Conservation (phyloP, 2,329 filamentous ascomycete genomes). For the Rasamsonia emersonii region DNA sequence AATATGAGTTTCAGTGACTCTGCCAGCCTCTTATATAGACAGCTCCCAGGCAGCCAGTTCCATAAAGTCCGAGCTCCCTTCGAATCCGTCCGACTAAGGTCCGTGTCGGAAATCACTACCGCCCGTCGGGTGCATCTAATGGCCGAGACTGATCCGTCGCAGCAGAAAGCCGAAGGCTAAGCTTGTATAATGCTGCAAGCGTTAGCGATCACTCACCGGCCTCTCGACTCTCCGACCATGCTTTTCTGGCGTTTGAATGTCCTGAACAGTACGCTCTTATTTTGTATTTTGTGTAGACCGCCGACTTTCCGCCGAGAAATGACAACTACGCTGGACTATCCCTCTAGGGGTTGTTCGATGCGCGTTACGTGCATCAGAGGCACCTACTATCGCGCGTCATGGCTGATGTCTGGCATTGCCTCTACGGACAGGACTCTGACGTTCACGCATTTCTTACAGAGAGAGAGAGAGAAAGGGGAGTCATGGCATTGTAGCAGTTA, state of each 20-base stretch:
- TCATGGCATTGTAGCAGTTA: too few relatives aligned
- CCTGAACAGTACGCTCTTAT: background rate
- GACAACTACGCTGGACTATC: background rate
- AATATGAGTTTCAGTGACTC: too few relatives aligned
- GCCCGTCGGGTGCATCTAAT: too few relatives aligned
- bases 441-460: too few relatives aligned
- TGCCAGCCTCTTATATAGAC: too few relatives aligned
- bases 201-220: background rate
- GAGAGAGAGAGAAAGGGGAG: too few relatives aligned
- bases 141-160: slow-evolving; percentile 1
- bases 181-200: slow-evolving; percentile 2
- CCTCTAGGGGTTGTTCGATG: slow-evolving; percentile 1
- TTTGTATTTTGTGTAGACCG: slow-evolving; percentile 2
- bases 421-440: slow-evolving; percentile 2
- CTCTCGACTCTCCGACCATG: background rate
- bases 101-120: too few relatives aligned
- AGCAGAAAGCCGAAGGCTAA: slow-evolving; percentile 1
- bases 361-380: slow-evolving; percentile 2
- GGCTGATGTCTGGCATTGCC: slow-evolving; percentile 1
- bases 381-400: slow-evolving; percentile 2
- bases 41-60: too few relatives aligned
- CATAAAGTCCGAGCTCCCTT: too few relatives aligned
- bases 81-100: too few relatives aligned
- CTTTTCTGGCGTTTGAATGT: slow-evolving; percentile 2
- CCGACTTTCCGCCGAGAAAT: slow-evolving; percentile 1